phyloP scores from a whole-genome alignment of 768 basidiomycete genomes.

The Suillus decipiens region DNA sequence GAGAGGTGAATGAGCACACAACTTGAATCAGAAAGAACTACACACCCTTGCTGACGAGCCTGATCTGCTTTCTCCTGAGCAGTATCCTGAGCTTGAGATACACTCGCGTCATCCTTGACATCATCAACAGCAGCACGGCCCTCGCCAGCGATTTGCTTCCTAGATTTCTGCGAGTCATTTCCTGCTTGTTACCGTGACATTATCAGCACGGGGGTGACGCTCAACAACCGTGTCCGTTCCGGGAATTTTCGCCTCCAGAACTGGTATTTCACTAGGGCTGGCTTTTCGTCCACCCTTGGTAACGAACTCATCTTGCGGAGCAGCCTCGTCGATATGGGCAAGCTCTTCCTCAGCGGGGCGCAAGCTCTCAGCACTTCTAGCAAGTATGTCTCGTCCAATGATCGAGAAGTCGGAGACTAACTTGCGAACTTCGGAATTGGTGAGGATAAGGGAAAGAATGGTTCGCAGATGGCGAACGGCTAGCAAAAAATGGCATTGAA shows the following conservation, averaged over 20 bases:
- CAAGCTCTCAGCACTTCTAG: slow-evolving; percentile 65
- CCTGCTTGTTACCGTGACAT: slow-evolving; percentile 34
- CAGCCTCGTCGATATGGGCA: slow-evolving; percentile 66
- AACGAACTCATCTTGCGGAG: slow-evolving; percentile 67
- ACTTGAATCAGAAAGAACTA: not conserved
- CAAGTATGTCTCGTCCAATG: slow-evolving; percentile 83
- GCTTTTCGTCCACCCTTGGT: slow-evolving; percentile 45
- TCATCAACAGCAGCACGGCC: slow-evolving; percentile 18
- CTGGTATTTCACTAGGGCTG: slow-evolving; percentile 47
- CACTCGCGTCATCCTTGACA: slow-evolving; percentile 15
- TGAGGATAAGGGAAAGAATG: slow-evolving; percentile 80
- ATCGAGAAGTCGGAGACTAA: slow-evolving; percentile 76
- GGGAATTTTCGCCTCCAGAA: slow-evolving; percentile 48
- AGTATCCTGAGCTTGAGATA: slow-evolving; percentile 5
- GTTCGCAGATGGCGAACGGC: slow-evolving; percentile 88
- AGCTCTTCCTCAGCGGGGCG: slow-evolving; percentile 68
- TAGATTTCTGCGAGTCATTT: slow-evolving; percentile 36
- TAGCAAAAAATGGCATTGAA: slow-evolving; percentile 32
- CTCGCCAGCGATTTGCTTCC: slow-evolving; percentile 24
- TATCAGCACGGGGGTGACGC: slow-evolving; percentile 55
- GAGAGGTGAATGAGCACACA: slow-evolving; percentile 7
- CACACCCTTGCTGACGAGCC: slow-evolving; percentile 20
- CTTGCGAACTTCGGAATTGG: slow-evolving; percentile 93
- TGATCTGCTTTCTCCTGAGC: slow-evolving; percentile 13
- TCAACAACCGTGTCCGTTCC: slow-evolving; percentile 42